Evolutionary conservation across 352 stramenopile genomes (phyloP).

Genomic region (Blastocystis sp.): DNA sequence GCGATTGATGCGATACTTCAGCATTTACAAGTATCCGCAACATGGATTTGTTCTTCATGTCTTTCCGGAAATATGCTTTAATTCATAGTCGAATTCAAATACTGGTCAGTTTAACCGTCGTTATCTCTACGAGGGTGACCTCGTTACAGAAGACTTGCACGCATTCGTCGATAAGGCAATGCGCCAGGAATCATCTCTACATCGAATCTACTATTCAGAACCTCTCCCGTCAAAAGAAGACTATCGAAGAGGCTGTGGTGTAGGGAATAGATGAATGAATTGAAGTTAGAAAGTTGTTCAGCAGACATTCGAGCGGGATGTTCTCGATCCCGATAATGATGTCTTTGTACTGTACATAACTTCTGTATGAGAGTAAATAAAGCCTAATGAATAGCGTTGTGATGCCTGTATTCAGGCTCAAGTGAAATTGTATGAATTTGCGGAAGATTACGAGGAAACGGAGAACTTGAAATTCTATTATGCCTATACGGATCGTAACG

Average conservation of each 20-base stretch:
- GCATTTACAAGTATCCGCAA: neutral
- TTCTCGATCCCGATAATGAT: slow-evolving; percentile 20
- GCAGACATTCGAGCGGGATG: slow-evolving; percentile 41
- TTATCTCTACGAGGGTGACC: slow-evolving; percentile 5
- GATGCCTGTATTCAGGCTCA: slow-evolving; percentile 12
- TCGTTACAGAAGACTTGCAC: slow-evolving; percentile 1
- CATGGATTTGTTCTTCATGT: slow-evolving; percentile 8
- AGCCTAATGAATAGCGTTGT: slow-evolving; percentile 18
- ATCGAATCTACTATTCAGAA: slow-evolving; percentile 27
- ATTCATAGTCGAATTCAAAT: neutral
- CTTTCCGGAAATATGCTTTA: neutral
- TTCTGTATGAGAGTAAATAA: neutral
- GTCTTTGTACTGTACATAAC: slow-evolving; percentile 48
- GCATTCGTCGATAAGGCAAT: slow-evolving; percentile 6
- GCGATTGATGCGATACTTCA: slow-evolving; percentile 3
- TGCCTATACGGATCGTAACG: slow-evolving; percentile 32
- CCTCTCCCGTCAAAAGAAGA: neutral
- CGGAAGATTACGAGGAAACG: slow-evolving; percentile 45
- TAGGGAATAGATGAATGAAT: neutral
- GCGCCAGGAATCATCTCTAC: slow-evolving; percentile 5
- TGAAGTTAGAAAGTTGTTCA: slow-evolving; percentile 41
- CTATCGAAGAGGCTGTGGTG: neutral
- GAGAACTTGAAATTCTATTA: slow-evolving; percentile 40
- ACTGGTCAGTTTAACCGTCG: neutral
- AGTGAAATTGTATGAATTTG: neutral